Percentiles rank a stretch among this genome's conserved stretches.
phyloP scores from a whole-genome alignment of 305 asterid genomes.

The Plantago coronopus region DNA sequence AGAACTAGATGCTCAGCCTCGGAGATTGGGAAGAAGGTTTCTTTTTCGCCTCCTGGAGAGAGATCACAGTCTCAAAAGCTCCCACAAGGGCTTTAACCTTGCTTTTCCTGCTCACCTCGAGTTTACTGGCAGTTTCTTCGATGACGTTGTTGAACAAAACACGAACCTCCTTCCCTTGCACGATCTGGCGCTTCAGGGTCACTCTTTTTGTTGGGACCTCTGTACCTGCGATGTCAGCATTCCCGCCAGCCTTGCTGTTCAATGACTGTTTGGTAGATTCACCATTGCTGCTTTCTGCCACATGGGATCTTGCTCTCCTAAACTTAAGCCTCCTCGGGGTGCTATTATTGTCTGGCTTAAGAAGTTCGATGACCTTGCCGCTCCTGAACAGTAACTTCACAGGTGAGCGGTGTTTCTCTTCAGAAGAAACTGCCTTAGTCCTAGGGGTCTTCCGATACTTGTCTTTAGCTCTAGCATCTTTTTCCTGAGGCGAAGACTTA shows the following conservation, averaged over 20 bases:
- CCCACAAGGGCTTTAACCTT: slow-evolving; percentile 91
- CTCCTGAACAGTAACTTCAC: slow-evolving; percentile 44
- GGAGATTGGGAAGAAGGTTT: slow-evolving; percentile 34
- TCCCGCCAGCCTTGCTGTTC: slow-evolving; percentile 29
- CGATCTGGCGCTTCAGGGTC: slow-evolving; percentile 48
- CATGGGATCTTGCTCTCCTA: slow-evolving; percentile 26
- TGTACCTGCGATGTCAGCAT: slow-evolving; percentile 20
- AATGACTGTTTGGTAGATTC: slow-evolving; percentile 22
- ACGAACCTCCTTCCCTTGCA: slow-evolving; percentile 51
- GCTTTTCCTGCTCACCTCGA: slow-evolving; percentile 77
- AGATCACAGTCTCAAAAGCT: slow-evolving; percentile 80
- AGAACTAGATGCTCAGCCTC: slow-evolving; percentile 20
- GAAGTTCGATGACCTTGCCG: slow-evolving; percentile 35
- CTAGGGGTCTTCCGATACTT: slow-evolving; percentile 12
- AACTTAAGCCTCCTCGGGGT: slow-evolving; percentile 32
- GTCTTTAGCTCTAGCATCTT: slow-evolving; percentile 14
- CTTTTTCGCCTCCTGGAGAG: slow-evolving; percentile 53
- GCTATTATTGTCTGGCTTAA: slow-evolving; percentile 21
- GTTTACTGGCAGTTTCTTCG: slow-evolving; percentile 85
- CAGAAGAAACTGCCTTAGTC: slow-evolving; percentile 22
- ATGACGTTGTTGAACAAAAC: slow-evolving; percentile 63
- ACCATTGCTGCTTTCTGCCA: slow-evolving; percentile 23
- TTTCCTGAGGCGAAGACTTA: slow-evolving; percentile 13
- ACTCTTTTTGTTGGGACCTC: slow-evolving; percentile 28
- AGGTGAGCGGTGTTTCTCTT: slow-evolving; percentile 26